Evolutionary conservation across 2,329 filamentous ascomycete species (phyloP).

Genomic region (Bertia moriformis): DNA sequence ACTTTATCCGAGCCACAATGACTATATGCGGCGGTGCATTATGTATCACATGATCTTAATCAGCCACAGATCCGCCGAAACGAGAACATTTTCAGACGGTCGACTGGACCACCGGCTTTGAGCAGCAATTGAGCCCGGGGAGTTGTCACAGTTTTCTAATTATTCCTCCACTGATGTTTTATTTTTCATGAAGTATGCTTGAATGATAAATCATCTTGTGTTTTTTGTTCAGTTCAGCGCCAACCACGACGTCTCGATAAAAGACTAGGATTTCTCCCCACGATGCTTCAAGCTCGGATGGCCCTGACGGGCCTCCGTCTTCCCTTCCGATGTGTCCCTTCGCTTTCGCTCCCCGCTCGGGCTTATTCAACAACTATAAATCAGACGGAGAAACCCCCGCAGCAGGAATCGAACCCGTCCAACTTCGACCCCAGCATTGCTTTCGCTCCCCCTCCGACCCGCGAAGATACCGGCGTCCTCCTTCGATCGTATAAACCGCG

Average conservation of each 20-base stretch:
- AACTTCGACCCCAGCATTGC: slow-evolving; percentile 7
- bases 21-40: background rate
- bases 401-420: background rate
- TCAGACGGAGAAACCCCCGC: background rate
- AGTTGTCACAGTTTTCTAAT: no score
- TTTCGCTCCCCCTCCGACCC: slow-evolving; percentile 4
- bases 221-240: no score
- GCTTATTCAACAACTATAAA: background rate
- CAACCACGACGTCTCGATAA: no score
- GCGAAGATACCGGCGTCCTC: slow-evolving; percentile 16
- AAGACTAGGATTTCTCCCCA: no score
- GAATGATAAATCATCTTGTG: no score
- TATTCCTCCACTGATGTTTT: no score
- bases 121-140: no score
- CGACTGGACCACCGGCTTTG: background rate
- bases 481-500: slow-evolving; percentile 84
- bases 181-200: no score
- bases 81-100: background rate
- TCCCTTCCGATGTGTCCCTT: background rate
- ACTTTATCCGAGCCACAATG: background rate
- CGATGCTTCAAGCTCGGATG: background rate
- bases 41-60: background rate
- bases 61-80: background rate
- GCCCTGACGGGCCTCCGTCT: background rate
- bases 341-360: background rate